phyloP scores from a whole-genome alignment of 2,329 filamentous ascomycete species.

The Fusarium sp. region DNA sequence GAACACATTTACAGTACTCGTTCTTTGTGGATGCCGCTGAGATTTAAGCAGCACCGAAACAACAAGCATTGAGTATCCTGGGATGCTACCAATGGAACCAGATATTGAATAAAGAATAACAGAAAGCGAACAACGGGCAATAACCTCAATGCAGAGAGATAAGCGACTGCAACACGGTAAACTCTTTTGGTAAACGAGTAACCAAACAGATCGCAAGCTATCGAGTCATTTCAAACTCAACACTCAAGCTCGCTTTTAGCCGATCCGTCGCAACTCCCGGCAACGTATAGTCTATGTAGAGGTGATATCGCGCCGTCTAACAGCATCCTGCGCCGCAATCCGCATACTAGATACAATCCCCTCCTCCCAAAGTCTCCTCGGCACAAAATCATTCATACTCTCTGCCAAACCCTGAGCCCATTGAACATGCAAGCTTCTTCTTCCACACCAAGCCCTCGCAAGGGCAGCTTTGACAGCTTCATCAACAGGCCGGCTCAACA shows the following conservation, averaged over 20 bases:
- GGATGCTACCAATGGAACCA: background rate
- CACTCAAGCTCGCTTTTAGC: background rate
- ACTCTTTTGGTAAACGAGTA: background rate
- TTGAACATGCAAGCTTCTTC: background rate
- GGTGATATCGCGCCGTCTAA: background rate
- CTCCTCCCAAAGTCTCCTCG: background rate
- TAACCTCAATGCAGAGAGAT: background rate
- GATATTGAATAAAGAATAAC: background rate
- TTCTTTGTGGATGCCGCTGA: background rate
- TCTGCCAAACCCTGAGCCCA: background rate
- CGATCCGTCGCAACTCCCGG: fast-evolving
- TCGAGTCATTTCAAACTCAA: too few species aligned
- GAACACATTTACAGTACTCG: background rate
- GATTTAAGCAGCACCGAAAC: background rate
- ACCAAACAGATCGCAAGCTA: background rate
- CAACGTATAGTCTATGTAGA: background rate
- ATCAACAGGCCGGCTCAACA: background rate
- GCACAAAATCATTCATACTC: background rate
- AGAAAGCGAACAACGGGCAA: background rate
- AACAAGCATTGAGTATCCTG: background rate
- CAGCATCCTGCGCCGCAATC: background rate
- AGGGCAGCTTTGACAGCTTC: background rate
- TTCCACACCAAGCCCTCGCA: too few species aligned
- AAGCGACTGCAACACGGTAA: background rate
- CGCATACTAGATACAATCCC: background rate